phyloP scores from a whole-genome alignment of 306 rosid species.

The Citrullus amarus region DNA sequence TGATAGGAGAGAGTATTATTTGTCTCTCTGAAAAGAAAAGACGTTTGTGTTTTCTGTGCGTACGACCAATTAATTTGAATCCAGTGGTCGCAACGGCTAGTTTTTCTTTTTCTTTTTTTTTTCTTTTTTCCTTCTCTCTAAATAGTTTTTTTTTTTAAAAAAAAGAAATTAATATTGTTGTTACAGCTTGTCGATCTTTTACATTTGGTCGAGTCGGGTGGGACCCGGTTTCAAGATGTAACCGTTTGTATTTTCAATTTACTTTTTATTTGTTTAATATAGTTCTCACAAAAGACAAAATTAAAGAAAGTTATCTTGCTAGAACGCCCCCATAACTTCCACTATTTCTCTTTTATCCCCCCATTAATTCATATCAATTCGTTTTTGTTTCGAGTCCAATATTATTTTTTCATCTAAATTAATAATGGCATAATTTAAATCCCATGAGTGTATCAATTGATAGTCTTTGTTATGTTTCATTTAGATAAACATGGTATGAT shows the following conservation, averaged over 20 bases:
- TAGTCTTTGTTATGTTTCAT: no score
- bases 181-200: background rate
- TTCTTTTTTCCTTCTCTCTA: slow-evolving; percentile 7
- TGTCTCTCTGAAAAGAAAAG: slow-evolving; percentile 17
- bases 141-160: background rate
- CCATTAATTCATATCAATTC: background rate
- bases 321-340: background rate
- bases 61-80: slow-evolving; percentile 36
- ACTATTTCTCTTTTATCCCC: background rate
- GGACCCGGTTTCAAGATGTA: slow-evolving; percentile 7
- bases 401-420: no score
- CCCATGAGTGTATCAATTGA: no score
- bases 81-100: slow-evolving; percentile 64
- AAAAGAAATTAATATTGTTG: background rate
- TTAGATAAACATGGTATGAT: no score
- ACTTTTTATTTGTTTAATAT: background rate
- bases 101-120: slow-evolving; percentile 19
- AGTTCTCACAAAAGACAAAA: slow-evolving; percentile 3
- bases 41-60: slow-evolving; percentile 1
- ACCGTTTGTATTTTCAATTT: slow-evolving; percentile 1
- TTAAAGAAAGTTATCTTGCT: background rate
- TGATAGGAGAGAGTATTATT: background rate
- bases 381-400: no score
- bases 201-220: background rate
- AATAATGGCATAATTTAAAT: no score